These are phyloP conservation scores for Haplosporangium sp. DNA, from an alignment of 371 early-diverging fungal genomes.

Conservation along the genomic window DNA sequence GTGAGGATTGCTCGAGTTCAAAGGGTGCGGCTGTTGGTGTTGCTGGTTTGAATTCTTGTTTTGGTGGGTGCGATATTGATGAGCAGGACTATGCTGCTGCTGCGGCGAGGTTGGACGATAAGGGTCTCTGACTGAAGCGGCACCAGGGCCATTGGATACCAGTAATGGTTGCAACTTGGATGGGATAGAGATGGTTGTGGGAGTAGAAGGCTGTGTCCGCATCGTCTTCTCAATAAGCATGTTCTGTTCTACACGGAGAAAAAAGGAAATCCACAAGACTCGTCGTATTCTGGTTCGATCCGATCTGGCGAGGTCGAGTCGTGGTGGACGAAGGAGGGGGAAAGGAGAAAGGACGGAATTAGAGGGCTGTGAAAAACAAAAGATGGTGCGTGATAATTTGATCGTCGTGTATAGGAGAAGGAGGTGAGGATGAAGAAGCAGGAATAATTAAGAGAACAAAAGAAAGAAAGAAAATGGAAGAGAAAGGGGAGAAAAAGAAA, in stretches of 20 bases:
- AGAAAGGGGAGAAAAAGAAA: conserved; percentile 2
- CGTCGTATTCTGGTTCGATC: not conserved
- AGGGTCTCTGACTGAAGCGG: no score
- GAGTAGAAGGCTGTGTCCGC: conserved; percentile 11
- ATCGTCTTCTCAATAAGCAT: conserved; percentile 34
- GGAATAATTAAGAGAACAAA: not conserved
- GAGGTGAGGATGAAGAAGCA: conserved; percentile 6
- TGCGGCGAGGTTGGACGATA: not conserved
- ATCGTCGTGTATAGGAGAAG: conserved; percentile 11
- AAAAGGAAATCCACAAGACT: not conserved
- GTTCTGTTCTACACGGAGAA: not conserved
- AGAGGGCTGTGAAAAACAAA: no score
- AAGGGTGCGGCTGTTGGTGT: no score
- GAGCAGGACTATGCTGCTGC: no score
- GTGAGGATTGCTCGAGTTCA: no score
- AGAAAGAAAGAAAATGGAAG: conserved; percentile 1
- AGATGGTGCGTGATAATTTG: conserved; percentile 21
- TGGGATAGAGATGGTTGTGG: conserved; percentile 16
- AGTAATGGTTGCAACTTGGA: conserved; percentile 9
- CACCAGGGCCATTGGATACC: conserved; percentile 2
- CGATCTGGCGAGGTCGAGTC: conserved; percentile 1
- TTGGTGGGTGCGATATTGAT: no score
- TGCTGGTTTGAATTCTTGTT: no score
- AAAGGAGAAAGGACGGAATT: conserved; percentile 5
- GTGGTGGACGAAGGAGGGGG: not conserved